Evolutionary conservation across 345 rosid genomes (phyloP), one percentile per base, ranked within the genome.

Genomic region (Camelina laxa): DNA sequence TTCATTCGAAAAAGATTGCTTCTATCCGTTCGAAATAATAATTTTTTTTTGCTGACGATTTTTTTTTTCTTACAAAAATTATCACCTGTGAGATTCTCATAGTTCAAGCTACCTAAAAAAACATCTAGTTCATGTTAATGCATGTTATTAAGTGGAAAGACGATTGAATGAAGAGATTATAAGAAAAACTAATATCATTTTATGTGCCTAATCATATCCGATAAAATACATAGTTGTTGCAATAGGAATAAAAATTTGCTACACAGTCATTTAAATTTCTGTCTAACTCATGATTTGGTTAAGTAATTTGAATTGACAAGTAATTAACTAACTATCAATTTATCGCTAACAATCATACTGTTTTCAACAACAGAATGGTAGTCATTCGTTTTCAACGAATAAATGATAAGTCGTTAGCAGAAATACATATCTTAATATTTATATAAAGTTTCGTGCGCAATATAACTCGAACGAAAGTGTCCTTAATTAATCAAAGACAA

Each of bases 251-350:
- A 6, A 10, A 30, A 4, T 17, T 17, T 31, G 44, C 31, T 17
- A 48, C 19, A 31, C 2, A 17, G 1, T 65, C 10, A 16, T 30
- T 61, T 21, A 21, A 31, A 27, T 27, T 21, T 36, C 16, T 36
- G 6, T 48, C 35, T 60, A 24, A 71, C 4, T 60, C 49, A 36
- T 24, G 42, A 22, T 38, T 49, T 22, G 38, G 1, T 2, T 38
- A 49, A 61, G 24, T 51, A 13, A 49, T 71, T 16, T 27, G 61
- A 49, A 36, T 13, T 16, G 36, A 71, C n/a, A 12, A 58, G 5
- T n/a, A 22, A 69, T 12, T n/a, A 69, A 44, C 54, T n/a, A 69
- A 30, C 54, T 22, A 39, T 61, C 53, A 51, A 19, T 38, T 27
- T 60, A 9, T 38, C 10, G 20, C 49, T 60, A 71, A 60, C 39